Conservation (phyloP, 2,329 filamentous ascomycete genomes). For the Aureobasidium sp. region DNA sequence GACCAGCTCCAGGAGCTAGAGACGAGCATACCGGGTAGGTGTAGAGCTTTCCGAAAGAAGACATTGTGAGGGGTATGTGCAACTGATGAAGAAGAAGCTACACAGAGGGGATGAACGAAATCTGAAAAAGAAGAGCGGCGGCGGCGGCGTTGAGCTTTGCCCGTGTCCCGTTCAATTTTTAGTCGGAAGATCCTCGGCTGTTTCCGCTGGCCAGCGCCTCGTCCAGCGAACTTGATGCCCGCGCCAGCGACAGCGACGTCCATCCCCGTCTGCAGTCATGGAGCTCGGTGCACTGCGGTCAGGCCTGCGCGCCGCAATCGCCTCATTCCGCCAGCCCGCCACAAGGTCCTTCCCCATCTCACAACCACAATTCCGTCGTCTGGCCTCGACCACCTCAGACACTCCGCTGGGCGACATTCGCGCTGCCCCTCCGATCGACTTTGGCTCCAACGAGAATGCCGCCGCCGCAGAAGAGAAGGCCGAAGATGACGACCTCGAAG, state of each 20-base stretch:
- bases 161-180: conserved; percentile 12
- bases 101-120: conserved; percentile 23
- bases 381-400: conserved; percentile 24
- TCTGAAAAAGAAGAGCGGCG: conserved; percentile 21
- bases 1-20: background rate
- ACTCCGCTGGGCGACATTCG: conserved; percentile 19
- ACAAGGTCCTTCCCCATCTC: conserved; percentile 18
- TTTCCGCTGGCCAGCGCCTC: background rate
- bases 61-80: conserved; percentile 28
- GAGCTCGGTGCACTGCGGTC: conserved; percentile 25
- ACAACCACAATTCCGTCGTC: conserved; percentile 22
- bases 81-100: conserved; percentile 11
- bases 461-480: conserved; percentile 15
- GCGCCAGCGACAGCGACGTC: background rate
- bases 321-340: conserved; percentile 21
- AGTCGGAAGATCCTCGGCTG: background rate
- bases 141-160: conserved; percentile 19
- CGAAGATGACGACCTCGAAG: conserved; percentile 16
- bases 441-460: conserved; percentile 5
- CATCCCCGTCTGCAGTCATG: conserved; percentile 19
- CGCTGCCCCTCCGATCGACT: conserved; percentile 25
- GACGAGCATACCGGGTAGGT: conserved; percentile 60
- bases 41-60: conserved; percentile 97
- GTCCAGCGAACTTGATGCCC: background rate
- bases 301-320: conserved; percentile 26